Evolutionary conservation across 352 stramenopile species (phyloP).

Genomic region (Phytophthora europaea): DNA sequence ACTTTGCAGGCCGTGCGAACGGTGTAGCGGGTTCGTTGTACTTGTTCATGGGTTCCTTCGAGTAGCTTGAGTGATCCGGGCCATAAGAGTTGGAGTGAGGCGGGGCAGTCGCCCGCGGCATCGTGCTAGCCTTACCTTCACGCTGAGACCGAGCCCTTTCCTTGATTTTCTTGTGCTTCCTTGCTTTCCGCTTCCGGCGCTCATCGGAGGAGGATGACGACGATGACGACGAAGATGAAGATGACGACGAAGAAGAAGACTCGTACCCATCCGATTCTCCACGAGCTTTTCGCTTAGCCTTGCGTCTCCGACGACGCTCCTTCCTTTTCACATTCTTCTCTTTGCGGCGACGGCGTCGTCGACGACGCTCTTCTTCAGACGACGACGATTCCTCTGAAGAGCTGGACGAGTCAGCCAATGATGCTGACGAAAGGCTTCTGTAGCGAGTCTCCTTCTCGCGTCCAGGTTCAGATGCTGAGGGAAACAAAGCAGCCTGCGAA

Average conservation of each 20-base stretch:
- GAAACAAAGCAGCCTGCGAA: slow-evolving; percentile 12
- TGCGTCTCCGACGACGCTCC: slow-evolving; percentile 35
- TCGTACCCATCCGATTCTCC: slow-evolving; percentile 24
- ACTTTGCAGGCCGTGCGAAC: slow-evolving; percentile 18
- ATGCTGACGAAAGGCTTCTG: neutral
- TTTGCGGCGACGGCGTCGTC: slow-evolving; percentile 26
- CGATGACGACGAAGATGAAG: slow-evolving; percentile 19
- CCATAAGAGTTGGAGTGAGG: slow-evolving; percentile 32
- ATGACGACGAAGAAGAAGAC: slow-evolving; percentile 31
- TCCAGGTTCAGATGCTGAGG: neutral
- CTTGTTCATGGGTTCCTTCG: slow-evolving; percentile 6
- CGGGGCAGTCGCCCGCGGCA: slow-evolving; percentile 7
- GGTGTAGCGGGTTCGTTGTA: slow-evolving; percentile 14
- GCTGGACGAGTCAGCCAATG: slow-evolving; percentile 3
- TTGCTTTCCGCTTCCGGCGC: slow-evolving; percentile 35
- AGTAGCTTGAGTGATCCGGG: slow-evolving; percentile 27
- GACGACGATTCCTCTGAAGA: slow-evolving; percentile 33
- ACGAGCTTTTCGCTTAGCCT: slow-evolving; percentile 37
- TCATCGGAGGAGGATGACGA: slow-evolving; percentile 42
- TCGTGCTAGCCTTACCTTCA: slow-evolving; percentile 18
- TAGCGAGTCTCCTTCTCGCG: neutral
- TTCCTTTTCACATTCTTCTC: slow-evolving; percentile 36
- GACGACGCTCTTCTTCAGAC: slow-evolving; percentile 33
- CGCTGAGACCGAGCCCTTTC: slow-evolving; percentile 28
- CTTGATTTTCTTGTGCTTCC: slow-evolving; percentile 45